These are phyloP conservation scores for Epicoccum nigrum DNA, from an alignment of 2,329 filamentous ascomycete species.

Conservation along the genomic window DNA sequence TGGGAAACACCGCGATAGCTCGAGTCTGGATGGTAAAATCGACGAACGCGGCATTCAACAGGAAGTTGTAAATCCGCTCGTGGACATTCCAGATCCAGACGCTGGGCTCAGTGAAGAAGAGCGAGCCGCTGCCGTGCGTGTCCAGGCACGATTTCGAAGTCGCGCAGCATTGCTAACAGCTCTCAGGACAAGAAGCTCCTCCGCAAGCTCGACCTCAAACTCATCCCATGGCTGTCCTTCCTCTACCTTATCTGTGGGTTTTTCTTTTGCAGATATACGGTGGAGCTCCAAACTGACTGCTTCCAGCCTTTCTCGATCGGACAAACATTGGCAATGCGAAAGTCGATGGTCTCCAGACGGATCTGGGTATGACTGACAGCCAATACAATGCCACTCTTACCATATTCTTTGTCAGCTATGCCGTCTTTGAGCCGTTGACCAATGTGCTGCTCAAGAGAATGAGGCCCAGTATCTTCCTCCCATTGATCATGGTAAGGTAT, in stretches of 20 bases:
- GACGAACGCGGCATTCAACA: constrained; percentile 18
- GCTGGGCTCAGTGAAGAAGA: constrained; percentile 69
- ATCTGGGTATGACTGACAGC: constrained; percentile 66
- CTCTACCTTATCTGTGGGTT: constrained; percentile 70
- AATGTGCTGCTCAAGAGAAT: constrained; percentile 81
- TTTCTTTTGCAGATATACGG: no score
- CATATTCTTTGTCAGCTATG: constrained; percentile 87
- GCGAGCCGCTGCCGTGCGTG: constrained; percentile 63
- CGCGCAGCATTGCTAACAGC: background rate
- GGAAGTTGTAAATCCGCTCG: constrained; percentile 19
- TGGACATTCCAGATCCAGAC: constrained; percentile 62
- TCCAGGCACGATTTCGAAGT: background rate
- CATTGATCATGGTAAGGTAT: constrained; percentile 72
- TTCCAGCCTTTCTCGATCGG: constrained; percentile 62
- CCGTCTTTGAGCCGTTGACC: constrained; percentile 76
- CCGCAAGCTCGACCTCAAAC: constrained; percentile 65
- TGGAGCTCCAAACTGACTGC: background rate
- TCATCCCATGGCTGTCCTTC: constrained; percentile 72
- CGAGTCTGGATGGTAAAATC: constrained; percentile 32
- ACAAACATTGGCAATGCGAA: constrained; percentile 81
- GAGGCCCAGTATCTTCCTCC: constrained; percentile 79
- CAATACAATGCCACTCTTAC: constrained; percentile 78
- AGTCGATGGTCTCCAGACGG: constrained; percentile 61
- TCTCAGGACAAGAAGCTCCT: constrained; percentile 66
- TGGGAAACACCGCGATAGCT: constrained; percentile 21